A percentile compares a stretch with the other conserved stretches of the same genome.
Conservation (phyloP, 2,329 filamentous ascomycete genomes). For the Plectosphaerella plurivora region DNA sequence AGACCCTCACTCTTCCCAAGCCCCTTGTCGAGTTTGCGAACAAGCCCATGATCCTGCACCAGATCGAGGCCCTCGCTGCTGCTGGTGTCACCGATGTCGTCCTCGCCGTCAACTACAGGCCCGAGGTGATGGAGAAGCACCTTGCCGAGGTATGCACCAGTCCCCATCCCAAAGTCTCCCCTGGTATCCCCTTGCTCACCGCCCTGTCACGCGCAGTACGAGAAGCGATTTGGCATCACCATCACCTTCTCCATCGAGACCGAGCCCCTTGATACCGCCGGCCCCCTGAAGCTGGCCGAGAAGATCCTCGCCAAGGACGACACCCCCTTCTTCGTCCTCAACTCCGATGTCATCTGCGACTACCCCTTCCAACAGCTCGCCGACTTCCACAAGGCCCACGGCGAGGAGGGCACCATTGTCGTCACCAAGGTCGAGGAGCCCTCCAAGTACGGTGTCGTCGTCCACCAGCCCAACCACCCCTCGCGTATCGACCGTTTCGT, state of each 20-base stretch:
- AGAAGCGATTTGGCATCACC: conserved; percentile 85
- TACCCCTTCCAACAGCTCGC: conserved; percentile 90
- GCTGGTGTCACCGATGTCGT: conserved; percentile 97
- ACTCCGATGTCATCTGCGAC: conserved; percentile 97
- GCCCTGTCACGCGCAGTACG: conserved; percentile 55
- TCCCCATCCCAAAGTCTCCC: background rate
- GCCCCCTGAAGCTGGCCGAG: conserved; percentile 92
- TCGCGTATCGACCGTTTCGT: conserved; percentile 97
- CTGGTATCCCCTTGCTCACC: conserved; percentile 13
- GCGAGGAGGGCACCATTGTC: conserved; percentile 93
- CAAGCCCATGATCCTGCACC: conserved; percentile 98
- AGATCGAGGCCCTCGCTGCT: conserved; percentile 89
- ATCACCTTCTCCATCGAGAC: conserved; percentile 97
- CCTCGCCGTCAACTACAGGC: conserved; percentile 96
- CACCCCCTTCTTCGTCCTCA: conserved; percentile 94
- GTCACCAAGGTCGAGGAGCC: conserved; percentile 99
- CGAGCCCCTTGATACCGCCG: conserved; percentile 91
- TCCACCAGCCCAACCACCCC: conserved; percentile 89
- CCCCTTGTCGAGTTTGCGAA: conserved; percentile 97
- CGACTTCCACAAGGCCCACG: conserved; percentile 88
- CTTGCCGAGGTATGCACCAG: conserved; percentile 73
- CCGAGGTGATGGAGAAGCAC: conserved; percentile 94
- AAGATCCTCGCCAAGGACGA: conserved; percentile 90
- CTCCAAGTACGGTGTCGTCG: conserved; percentile 97
- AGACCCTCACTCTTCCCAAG: conserved; percentile 97